A percentile compares a stretch with the other conserved stretches of the same genome.
These are phyloP conservation scores for Clarireedia paspali DNA, from an alignment of 2,329 filamentous ascomycete genomes.

Conservation along the genomic window DNA sequence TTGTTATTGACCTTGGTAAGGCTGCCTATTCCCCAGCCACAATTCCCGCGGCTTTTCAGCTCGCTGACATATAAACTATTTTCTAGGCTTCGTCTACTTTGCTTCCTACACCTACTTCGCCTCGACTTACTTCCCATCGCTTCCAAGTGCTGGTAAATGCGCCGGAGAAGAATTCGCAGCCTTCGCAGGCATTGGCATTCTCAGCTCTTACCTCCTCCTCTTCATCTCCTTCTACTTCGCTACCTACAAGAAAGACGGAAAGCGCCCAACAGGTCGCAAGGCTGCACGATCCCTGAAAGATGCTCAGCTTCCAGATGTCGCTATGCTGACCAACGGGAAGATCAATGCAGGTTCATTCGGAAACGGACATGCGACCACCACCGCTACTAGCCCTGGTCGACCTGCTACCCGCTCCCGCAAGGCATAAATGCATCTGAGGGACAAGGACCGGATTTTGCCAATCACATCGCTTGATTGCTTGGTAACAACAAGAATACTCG, in stretches of 20 bases:
- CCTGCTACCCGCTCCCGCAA: conserved; percentile 29
- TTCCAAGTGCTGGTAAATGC: conserved; percentile 79
- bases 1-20: conserved; percentile 88
- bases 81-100: conserved; percentile 89
- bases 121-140: conserved; percentile 76
- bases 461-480: not conserved
- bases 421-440: conserved; percentile 20
- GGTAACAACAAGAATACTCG: not conserved
- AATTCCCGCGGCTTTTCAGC: conserved; percentile 10
- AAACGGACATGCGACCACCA: conserved; percentile 41
- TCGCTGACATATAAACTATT: conserved; percentile 13
- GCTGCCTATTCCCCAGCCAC: conserved; percentile 5
- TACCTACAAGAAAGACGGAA: conserved; percentile 83
- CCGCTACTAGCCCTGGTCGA: conserved; percentile 23
- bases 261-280: conserved; percentile 78
- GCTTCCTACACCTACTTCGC: conserved; percentile 99
- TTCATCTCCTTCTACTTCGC: conserved; percentile 99
- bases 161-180: conserved; percentile 96
- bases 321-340: conserved; percentile 26
- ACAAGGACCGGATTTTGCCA: not conserved
- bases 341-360: conserved; percentile 41
- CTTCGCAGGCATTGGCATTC: conserved; percentile 81
- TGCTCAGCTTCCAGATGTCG: conserved; percentile 28
- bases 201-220: conserved; percentile 91
- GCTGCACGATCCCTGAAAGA: conserved; percentile 43